phyloP scores from a whole-genome alignment of 2,329 filamentous ascomycete genomes.

The Arthrocladium fulminans region DNA sequence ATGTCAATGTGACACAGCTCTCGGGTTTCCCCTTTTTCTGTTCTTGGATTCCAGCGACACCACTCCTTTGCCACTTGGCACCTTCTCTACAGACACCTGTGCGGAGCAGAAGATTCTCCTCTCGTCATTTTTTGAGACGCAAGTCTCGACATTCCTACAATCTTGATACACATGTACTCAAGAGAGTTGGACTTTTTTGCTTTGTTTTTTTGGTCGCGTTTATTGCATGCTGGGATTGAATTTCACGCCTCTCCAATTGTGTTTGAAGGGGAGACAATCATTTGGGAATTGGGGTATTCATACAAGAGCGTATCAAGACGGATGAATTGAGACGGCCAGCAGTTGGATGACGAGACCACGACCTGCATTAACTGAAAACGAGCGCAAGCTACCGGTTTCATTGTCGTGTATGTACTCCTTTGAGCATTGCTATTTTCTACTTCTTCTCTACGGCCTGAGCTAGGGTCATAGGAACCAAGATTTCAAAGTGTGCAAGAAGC shows the following conservation, averaged over 20 bases:
- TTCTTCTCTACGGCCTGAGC: not conserved
- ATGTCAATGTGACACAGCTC: conserved; percentile 25
- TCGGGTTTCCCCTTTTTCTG: not conserved
- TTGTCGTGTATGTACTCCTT: conserved; percentile 6
- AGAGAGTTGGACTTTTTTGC: conserved; percentile 4
- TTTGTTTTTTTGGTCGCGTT: too few species aligned
- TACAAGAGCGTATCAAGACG: not conserved
- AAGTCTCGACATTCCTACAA: not conserved
- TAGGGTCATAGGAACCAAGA: not conserved
- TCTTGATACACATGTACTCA: not conserved
- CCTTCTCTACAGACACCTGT: not conserved
- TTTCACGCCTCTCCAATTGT: not conserved
- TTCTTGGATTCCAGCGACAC: not conserved
- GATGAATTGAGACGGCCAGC: not conserved
- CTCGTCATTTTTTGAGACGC: not conserved
- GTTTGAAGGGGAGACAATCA: not conserved
- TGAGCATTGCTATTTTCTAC: conserved; percentile 3
- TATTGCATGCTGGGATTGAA: conserved; percentile 5
- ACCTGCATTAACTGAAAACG: conserved; percentile 10
- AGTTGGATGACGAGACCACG: conserved; percentile 9
- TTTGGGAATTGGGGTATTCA: not conserved
- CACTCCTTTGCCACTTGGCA: conserved; percentile 5
- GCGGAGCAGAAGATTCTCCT: not conserved
- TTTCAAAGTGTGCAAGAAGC: not conserved
- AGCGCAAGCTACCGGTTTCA: conserved; percentile 5